Conservation (phyloP, 176 grass and related monocot species). For the Lolium perenne region DNA sequence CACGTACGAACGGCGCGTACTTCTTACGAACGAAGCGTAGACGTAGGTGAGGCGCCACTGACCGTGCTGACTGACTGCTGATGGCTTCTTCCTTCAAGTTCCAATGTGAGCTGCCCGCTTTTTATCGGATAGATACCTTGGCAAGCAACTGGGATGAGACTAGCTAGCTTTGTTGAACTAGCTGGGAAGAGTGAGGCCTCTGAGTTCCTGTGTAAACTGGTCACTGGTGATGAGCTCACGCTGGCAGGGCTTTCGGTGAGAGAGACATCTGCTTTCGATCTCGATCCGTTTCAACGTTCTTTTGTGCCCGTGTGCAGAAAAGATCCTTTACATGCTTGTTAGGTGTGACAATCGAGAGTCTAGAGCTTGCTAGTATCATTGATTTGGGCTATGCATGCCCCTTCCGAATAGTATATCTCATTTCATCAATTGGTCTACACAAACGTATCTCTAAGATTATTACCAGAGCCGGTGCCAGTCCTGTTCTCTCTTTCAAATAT, state of each 20-base stretch:
- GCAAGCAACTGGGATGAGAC: neutral
- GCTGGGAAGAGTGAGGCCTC: slow-evolving; percentile 35
- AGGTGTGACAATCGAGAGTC: neutral
- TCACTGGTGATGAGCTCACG: neutral
- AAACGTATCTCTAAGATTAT: neutral
- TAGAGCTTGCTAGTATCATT: neutral
- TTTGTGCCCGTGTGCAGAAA: neutral
- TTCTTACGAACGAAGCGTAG: slow-evolving; percentile 4
- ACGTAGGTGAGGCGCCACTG: neutral
- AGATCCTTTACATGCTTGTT: neutral
- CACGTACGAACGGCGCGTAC: neutral
- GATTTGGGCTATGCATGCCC: neutral
- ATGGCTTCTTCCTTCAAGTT: neutral
- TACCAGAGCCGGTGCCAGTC: neutral
- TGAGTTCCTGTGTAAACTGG: slow-evolving; percentile 13
- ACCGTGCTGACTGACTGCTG: neutral
- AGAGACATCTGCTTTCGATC: slow-evolving; percentile 24
- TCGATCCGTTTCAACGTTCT: neutral
- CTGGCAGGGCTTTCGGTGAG: neutral
- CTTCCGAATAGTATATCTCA: neutral
- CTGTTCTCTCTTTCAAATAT: neutral
- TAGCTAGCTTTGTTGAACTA: neutral
- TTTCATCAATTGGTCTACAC: neutral
- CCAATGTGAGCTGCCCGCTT: neutral
- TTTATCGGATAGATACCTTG: neutral